phyloP scores from a whole-genome alignment of 352 stramenopile species.

The Phytophthora syringae region DNA sequence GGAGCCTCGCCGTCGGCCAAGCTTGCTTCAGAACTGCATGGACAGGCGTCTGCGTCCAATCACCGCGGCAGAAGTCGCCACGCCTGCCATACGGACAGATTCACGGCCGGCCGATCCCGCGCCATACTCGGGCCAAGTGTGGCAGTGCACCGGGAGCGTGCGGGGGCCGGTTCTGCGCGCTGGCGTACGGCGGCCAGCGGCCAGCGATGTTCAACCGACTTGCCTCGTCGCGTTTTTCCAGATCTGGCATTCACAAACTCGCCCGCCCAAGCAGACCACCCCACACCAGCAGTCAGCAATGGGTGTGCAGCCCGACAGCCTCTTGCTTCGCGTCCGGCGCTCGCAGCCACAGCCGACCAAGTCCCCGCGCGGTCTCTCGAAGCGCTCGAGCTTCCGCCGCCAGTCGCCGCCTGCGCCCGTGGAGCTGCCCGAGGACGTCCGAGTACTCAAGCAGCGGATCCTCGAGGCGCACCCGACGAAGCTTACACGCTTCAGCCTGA shows the following conservation, averaged over 20 bases:
- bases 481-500: slow-evolving; percentile 56
- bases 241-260: slow-evolving; percentile 37
- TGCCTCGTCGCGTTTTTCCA: slow-evolving; percentile 47
- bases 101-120: slow-evolving; percentile 10
- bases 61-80: slow-evolving; percentile 1
- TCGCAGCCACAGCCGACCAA: slow-evolving; percentile 28
- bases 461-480: slow-evolving; percentile 50
- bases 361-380: slow-evolving; percentile 31
- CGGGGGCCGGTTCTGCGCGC: slow-evolving; percentile 10
- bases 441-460: slow-evolving; percentile 58
- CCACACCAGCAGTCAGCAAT: slow-evolving; percentile 24
- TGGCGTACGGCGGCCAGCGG: slow-evolving; percentile 23
- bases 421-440: slow-evolving; percentile 46
- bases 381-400: slow-evolving; percentile 34
- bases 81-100: slow-evolving; percentile 18
- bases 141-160: slow-evolving; percentile 12
- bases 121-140: slow-evolving; percentile 31
- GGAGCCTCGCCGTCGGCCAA: not conserved
- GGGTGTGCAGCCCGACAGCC: slow-evolving; percentile 32
- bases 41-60: slow-evolving; percentile 16
- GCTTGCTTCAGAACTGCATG: slow-evolving; percentile 25
- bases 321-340: slow-evolving; percentile 31
- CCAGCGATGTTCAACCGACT: slow-evolving; percentile 19
- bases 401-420: slow-evolving; percentile 18
- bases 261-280: slow-evolving; percentile 1